These are phyloP conservation scores for Exidia glandulosa DNA, from an alignment of 768 basidiomycete species.

Conservation along the genomic window DNA sequence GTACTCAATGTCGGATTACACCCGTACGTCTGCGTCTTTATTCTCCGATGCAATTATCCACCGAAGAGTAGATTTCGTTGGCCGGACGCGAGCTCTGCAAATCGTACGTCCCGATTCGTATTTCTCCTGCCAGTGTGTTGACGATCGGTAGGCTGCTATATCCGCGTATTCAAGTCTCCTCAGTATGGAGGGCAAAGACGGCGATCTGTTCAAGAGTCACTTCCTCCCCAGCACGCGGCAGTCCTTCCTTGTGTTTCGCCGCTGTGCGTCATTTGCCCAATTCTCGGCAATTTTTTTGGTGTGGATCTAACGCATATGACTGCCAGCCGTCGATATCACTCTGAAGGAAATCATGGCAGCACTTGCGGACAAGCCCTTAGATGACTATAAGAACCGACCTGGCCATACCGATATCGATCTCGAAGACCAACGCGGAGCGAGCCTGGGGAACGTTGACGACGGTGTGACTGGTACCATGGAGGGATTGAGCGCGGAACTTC, in stretches of 20 bases:
- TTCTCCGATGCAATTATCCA: no score
- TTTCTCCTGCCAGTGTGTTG: neutral
- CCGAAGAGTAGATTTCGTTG: constrained; percentile 3
- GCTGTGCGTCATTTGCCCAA: no score
- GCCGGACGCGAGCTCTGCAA: constrained; percentile 12
- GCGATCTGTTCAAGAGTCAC: constrained; percentile 8
- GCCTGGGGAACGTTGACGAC: neutral
- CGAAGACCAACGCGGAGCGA: neutral
- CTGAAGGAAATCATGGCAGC: constrained; percentile 10
- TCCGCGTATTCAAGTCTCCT: constrained; percentile 12
- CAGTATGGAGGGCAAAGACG: constrained; percentile 10
- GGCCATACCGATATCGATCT: constrained; percentile 11
- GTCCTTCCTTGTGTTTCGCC: constrained; percentile 9
- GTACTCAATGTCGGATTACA: constrained; percentile 13
- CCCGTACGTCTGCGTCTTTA: neutral
- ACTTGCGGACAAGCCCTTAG: constrained; percentile 6
- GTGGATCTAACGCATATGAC: neutral
- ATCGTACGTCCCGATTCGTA: neutral
- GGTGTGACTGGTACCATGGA: neutral
- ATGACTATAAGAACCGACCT: constrained; percentile 2
- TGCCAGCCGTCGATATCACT: constrained; percentile 8
- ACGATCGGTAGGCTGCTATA: constrained; percentile 13
- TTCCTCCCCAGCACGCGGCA: constrained; percentile 11
- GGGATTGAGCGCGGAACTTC: neutral
- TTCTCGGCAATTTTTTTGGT: neutral